Evolutionary conservation across 2,329 filamentous ascomycete species (phyloP), one percentile per base, ranked within the genome.

Genomic region (Fusarium paranaense): DNA sequence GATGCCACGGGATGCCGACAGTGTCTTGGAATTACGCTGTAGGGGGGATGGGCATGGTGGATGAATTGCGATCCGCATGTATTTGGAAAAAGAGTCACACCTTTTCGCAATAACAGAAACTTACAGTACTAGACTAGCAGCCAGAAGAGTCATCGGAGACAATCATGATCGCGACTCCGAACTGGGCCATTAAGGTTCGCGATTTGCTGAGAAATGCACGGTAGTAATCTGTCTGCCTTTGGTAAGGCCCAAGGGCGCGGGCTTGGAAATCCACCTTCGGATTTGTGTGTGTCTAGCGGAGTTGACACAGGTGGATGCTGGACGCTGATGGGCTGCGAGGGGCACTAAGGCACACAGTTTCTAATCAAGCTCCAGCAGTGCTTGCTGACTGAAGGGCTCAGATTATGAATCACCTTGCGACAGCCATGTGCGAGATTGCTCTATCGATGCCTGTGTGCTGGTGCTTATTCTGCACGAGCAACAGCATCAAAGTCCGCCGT

Each of bases 351-450:
- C 60, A 64, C 32, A 22, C 20, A 70, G 69, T 75, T 75, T 73
- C 73, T 75, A 75, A 75, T 73, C 73, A 75, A 71, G 54, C 60
- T 63, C 50, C 45, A 18, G 16, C 14, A n/a, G n/a, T 35, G 32
- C 9, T 5, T 72, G 68, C 69, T 69, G 66, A 69, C 72, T 57
- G 71, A 72, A 57, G 64, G 63, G 60, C 69, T 65, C 25, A 64
- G 73, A 75, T 75, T 75, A 75, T 75, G 73, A 76, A 75, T 76
- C 73, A 73, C 62, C 63, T 37, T 64, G 64, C 63, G 68, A 61
- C 63, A 74, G 42, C 71, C 74, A 42, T 76, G 73, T 76, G 73
- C 37, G 71, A 74, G 66, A 74, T 65, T 76, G 61, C 47, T 37
- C 18, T 37, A 10, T 56, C 20, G n/a, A 58, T 25, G 62, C n/a